Percentiles rank a stretch among this genome's conserved stretches.
Conservation (phyloP, 148 eudicot genomes). For the Rhododendron simsii region DNA sequence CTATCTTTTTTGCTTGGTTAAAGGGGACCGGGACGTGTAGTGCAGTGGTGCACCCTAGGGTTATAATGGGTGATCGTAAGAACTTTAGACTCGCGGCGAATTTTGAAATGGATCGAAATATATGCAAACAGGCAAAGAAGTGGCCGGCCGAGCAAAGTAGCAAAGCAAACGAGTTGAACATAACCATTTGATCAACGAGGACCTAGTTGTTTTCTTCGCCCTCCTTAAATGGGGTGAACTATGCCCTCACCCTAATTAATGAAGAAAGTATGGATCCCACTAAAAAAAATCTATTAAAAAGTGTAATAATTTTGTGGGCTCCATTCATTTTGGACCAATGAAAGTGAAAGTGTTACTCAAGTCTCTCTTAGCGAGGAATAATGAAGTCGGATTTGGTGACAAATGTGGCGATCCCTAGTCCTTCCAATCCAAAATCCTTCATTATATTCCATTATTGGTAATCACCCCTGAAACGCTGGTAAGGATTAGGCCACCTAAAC, state of each 20-base stretch:
- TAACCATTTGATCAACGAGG: background rate
- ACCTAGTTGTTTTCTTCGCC: background rate
- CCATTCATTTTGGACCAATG: background rate
- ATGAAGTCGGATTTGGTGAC: background rate
- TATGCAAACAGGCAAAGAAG: too few species aligned
- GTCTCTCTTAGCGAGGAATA: background rate
- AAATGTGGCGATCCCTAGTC: background rate
- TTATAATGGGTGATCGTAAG: too few species aligned
- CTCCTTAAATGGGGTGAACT: background rate
- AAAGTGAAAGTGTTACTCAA: background rate
- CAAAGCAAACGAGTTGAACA: background rate
- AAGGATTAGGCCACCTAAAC: background rate
- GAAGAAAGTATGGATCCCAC: background rate
- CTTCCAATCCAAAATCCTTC: background rate
- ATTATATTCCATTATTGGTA: background rate
- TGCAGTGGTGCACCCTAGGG: too few species aligned
- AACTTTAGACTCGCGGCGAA: background rate
- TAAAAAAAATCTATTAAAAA: too few species aligned
- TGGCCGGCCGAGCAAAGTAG: background rate
- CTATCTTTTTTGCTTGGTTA: background rate
- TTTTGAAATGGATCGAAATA: too few species aligned
- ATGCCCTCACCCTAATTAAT: background rate
- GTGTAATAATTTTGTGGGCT: background rate
- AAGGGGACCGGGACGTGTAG: background rate
- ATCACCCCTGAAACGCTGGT: background rate